Base-by-base conservation (phyloP, 2,329 filamentous ascomycete species). In the Exophiala sp. region DNA sequence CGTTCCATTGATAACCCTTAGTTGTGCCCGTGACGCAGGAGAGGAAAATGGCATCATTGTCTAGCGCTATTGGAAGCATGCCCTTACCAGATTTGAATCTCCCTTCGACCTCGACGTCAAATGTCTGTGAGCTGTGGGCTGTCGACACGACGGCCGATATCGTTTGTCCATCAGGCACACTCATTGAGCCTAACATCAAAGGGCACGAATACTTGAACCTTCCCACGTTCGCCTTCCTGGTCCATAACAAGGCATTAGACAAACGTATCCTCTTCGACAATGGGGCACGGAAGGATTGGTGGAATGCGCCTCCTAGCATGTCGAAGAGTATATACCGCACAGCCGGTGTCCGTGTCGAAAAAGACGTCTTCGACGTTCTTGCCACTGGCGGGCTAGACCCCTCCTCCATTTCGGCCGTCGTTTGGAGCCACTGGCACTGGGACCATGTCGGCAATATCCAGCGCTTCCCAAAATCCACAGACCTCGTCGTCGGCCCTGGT, bases 401-500 rank as follows among this genome's bases (percentile, higher is more conserved):
- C 5, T 38, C n/a, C 34, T 43, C 44, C 11, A 55, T 64, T 20
- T 47, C 58, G 35, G 54, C 50, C 3, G 41, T 62, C 11, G 58
- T 63, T 20, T 60, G 50, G 51, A 62, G 55, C 56, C 68, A 69
- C 48, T 62, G 63, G 41, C 55, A 62, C 34, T 58, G 48, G 33
- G 57, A 83, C 60, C 80, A 83, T 53, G 75, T 72, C 7, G 81
- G 80, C 0, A 75, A 81, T 50, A 69, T 73, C 0, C 71, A 72
- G 0, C 66, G 64, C 0, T 82, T 82, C 39, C 76, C 78, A 0
- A 1, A 60, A 0, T 65, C 60, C 1, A 78, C 77, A 0, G 70
- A 75, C 8, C 60, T 83, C 0, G 61, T 83, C 24, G 78, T 82
- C 4, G 81, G 80, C 0, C 75, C 79, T 0, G 79, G 80, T 0